Evolutionary conservation across 441 rosid genomes (phyloP), one percentile per base, ranked within the genome.

Genomic region (Populus hybrid): DNA sequence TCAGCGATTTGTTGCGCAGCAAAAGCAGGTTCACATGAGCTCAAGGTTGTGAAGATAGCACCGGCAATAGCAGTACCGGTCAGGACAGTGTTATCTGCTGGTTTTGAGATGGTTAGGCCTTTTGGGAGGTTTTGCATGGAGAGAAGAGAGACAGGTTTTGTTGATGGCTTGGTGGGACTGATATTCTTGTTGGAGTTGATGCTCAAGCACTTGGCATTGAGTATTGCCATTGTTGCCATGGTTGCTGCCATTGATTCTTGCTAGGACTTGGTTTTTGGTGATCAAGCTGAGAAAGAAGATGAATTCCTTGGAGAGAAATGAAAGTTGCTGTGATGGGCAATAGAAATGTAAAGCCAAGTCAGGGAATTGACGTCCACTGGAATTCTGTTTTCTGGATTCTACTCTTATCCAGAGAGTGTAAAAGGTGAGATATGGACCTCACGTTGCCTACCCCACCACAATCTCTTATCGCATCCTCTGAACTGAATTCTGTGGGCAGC

Each of bases 1-100:
- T 89, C 87, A 1, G 97, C 92, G 40, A 95, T 88, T 69, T 93
- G 96, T 64, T 93, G 96, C 0, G 90, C 98, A 3, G 98, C 98
- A 36, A 91, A 73, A 26, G 99, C 98, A 0, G 99, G 87, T 67
- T 95, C 96, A 0, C 88, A 87, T 29, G 86, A 76, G 79, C 91
- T 86, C 69, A 93, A 80, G n/a, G 92, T 70, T 0, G 97, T 85
- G 86, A 95, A 95, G 69, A 95, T 80, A 14, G 93, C 96, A 42
- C 96, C 98, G 0, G 97, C 99, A 18, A 93, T 81, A 69, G 97
- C 87, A 0, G 90, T 66, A 12, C 87, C 84, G 0, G 82, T 81
- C 1, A 74, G 63, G 67, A 56, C 56, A 14, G 83, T n/a, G 56
- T 77, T 81, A 20, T 84, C 76, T 69, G 77, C 9, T 1, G 89